Evolutionary conservation across 2,329 filamentous ascomycete genomes (phyloP).

Genomic region (Atkinsonella hypoxylon): DNA sequence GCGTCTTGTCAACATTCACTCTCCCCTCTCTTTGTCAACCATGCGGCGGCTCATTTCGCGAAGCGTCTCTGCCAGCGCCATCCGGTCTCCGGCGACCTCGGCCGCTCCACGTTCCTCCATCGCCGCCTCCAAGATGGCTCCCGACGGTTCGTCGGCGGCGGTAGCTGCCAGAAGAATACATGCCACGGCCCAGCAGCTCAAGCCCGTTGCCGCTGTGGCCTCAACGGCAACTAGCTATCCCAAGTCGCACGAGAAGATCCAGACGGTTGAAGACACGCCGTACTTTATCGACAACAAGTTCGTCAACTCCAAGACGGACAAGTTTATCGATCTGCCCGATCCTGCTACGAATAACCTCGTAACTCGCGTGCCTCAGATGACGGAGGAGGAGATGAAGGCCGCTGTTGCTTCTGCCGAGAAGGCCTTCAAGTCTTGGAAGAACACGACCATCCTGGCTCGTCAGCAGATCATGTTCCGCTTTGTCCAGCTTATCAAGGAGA

Average conservation of each 20-base stretch:
- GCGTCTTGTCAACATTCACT: neutral
- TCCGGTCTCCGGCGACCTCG: conserved; percentile 19
- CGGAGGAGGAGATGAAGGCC: conserved; percentile 62
- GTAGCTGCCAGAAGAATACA: conserved; percentile 41
- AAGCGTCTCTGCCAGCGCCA: conserved; percentile 23
- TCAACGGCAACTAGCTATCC: conserved; percentile 52
- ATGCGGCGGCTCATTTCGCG: conserved; percentile 37
- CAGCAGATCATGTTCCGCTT: conserved; percentile 87
- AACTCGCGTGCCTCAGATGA: conserved; percentile 72
- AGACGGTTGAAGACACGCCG: conserved; percentile 56
- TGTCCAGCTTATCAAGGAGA: conserved; percentile 64
- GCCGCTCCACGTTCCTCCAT: conserved; percentile 15
- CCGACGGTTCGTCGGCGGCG: conserved; percentile 17
- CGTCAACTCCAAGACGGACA: conserved; percentile 50
- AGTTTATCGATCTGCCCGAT: conserved; percentile 72
- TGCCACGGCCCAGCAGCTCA: conserved; percentile 43
- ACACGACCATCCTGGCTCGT: conserved; percentile 58
- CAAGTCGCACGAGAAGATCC: conserved; percentile 58
- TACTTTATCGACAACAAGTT: conserved; percentile 80
- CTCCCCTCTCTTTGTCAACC: conserved; percentile 7
- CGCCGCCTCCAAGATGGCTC: conserved; percentile 23
- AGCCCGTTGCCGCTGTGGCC: conserved; percentile 37
- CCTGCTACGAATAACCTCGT: conserved; percentile 79
- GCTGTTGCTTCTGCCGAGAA: conserved; percentile 64
- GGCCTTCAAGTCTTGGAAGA: conserved; percentile 63